A percentile compares a stretch with the other conserved stretches of the same genome.
Evolutionary conservation across 73 alveolate species (phyloP).

Genomic region (Blepharisma stoltei): DNA sequence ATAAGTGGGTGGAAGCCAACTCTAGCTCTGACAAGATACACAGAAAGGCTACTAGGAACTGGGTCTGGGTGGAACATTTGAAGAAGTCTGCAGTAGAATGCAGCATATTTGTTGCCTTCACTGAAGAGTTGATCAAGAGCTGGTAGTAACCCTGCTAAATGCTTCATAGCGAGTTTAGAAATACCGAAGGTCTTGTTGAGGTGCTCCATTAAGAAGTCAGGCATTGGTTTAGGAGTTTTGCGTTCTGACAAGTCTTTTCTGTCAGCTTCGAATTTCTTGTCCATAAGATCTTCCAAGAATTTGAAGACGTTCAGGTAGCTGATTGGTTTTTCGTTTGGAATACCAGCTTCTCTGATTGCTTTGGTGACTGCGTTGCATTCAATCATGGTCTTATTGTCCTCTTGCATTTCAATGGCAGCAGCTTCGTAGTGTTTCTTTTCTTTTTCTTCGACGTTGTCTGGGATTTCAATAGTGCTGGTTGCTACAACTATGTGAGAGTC

Average conservation of each 20-base stretch:
- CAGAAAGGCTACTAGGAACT: background rate
- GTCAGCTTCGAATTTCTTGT: constrained; percentile 29
- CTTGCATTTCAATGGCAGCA: background rate
- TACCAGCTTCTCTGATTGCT: background rate
- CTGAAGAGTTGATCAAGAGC: background rate
- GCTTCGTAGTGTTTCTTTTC: background rate
- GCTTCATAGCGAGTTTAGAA: background rate
- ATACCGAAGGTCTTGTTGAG: constrained; percentile 24
- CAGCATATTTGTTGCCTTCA: constrained; percentile 13
- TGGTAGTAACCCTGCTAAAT: constrained; percentile 21
- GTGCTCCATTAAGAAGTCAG: constrained; percentile 14
- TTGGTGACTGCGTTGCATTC: background rate
- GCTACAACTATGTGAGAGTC: background rate
- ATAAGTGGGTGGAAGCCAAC: constrained; percentile 18
- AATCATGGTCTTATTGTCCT: background rate
- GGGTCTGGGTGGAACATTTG: constrained; percentile 37
- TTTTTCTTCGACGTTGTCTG: background rate
- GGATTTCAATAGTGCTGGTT: background rate
- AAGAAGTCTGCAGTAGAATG: constrained; percentile 18
- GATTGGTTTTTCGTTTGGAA: constrained; percentile 15
- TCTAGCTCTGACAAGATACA: constrained; percentile 20
- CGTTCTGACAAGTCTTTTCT: constrained; percentile 14
- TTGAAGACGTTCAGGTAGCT: constrained; percentile 22
- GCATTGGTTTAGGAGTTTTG: constrained; percentile 12
- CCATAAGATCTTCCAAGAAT: constrained; percentile 25